A percentile compares a stretch with the other conserved stretches of the same genome.
Evolutionary conservation across 2,329 filamentous ascomycete species (phyloP).

Genomic region (Colletotrichum liaoningense): DNA sequence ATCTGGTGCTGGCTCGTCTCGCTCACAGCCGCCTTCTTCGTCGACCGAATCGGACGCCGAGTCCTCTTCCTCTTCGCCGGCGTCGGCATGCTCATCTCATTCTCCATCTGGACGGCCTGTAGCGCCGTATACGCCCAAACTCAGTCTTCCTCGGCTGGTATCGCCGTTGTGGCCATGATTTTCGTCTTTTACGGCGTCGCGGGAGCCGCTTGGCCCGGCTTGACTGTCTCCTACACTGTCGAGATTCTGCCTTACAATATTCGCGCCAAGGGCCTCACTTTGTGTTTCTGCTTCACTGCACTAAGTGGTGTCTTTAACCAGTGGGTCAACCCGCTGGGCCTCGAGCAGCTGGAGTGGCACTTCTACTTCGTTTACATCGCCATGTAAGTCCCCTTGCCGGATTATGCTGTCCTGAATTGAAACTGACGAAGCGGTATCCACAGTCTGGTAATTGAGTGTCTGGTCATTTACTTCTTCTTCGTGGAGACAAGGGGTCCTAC

Average conservation of each 20-base stretch:
- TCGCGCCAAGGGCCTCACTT: slow-evolving; percentile 34
- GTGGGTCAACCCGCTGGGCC: slow-evolving; percentile 55
- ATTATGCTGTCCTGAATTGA: neutral
- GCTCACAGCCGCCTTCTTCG: slow-evolving; percentile 40
- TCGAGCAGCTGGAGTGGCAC: slow-evolving; percentile 54
- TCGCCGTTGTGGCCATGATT: slow-evolving; percentile 35
- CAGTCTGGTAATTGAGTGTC: slow-evolving; percentile 43
- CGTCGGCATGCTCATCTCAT: slow-evolving; percentile 42
- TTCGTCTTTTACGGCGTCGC: slow-evolving; percentile 35
- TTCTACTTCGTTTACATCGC: slow-evolving; percentile 57
- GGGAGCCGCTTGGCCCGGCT: slow-evolving; percentile 52
- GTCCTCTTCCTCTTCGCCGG: slow-evolving; percentile 36
- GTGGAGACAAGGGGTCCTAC: slow-evolving; percentile 65
- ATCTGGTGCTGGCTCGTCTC: slow-evolving; percentile 44
- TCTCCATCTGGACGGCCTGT: slow-evolving; percentile 41
- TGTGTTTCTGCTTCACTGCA: slow-evolving; percentile 37
- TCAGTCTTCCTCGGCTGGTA: slow-evolving; percentile 11
- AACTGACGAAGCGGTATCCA: neutral
- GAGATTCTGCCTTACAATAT: slow-evolving; percentile 28
- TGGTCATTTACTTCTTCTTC: slow-evolving; percentile 52
- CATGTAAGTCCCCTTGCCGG: slow-evolving; percentile 24
- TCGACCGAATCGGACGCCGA: slow-evolving; percentile 44
- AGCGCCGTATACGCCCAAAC: slow-evolving; percentile 30
- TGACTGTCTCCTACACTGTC: slow-evolving; percentile 54
- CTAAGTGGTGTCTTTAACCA: slow-evolving; percentile 50